Base-by-base conservation (phyloP, 2,329 filamentous ascomycete genomes). In the Septoria linicola region DNA sequence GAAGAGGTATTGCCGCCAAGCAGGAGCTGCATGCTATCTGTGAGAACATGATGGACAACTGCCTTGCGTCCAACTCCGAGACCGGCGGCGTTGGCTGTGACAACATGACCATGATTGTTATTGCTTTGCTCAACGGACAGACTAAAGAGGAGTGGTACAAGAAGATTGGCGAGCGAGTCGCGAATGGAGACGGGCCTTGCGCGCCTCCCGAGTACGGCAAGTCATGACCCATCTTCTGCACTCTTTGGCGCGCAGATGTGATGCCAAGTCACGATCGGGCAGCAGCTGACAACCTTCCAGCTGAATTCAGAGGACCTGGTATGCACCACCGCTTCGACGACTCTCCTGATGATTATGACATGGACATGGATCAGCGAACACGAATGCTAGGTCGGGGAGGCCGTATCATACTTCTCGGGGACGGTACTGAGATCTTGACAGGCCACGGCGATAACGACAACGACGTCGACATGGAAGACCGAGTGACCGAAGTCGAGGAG, bases 21-120 rank as follows among this genome's bases (percentile, higher is more conserved):
- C 93, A 99, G 74, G 88, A 95, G 42, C 81, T 99, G 44, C 84
- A 91, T 49, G 88, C 88, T 70, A 97, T 99, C 66, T 97, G 92
- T 72, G 93, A 99, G 75, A 99, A 99, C 76, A 96, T 99, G 89
- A 99, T 99, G 93, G 92, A 99, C 78, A 99, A 97, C 77, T 99
- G 93, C 70, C 80, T 99, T 60, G 91, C 93, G 34, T 95, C 91
- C 55, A 97, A 95, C 80, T 96, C 91, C 61, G 93, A 99, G 75
- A 96, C 92, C 25, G 93, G 93, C 49, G 93, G 93, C 58, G 92
- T 99, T 56, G 93, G 93, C 56, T 99, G 93, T 72, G 93, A 99
- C 77, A 99, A 99, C 79, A 99, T 99, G 93, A 99, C 93, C 62
- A 97, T 99, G 87, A 78, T 86, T 63, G 81, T 99, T 60, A 77